A percentile compares a stretch with the other conserved stretches of the same genome.
Evolutionary conservation across 1,284 basidiomycete species (phyloP).

Genomic region (Thelephora terrestris): DNA sequence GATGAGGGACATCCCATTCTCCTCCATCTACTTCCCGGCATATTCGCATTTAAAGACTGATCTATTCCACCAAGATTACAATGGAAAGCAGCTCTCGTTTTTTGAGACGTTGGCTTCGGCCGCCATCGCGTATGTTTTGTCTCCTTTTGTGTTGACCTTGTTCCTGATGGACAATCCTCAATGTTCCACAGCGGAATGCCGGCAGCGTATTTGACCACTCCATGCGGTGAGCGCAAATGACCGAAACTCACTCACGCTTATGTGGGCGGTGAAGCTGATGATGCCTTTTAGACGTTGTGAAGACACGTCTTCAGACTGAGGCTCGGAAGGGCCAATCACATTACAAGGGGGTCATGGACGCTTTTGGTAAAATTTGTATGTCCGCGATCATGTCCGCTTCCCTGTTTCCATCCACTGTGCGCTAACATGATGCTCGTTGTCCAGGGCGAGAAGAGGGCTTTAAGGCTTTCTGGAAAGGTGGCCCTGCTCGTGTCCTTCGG

Average conservation of each 20-base stretch:
- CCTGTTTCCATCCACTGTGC: too few relatives aligned
- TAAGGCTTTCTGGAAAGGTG: slow-evolving; percentile 91
- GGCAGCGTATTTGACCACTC: slow-evolving; percentile 80
- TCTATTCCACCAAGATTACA: slow-evolving; percentile 90
- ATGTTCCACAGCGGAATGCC: slow-evolving; percentile 74
- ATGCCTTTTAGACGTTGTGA: slow-evolving; percentile 76
- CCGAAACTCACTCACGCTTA: neutral
- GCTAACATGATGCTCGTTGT: slow-evolving; percentile 7
- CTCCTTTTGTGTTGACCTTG: neutral
- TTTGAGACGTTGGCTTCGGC: slow-evolving; percentile 83
- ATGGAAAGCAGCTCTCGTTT: slow-evolving; percentile 89
- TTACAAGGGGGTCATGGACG: slow-evolving; percentile 89
- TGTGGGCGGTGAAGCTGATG: slow-evolving; percentile 16
- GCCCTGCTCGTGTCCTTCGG: slow-evolving; percentile 81
- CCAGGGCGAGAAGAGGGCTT: slow-evolving; percentile 81
- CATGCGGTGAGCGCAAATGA: slow-evolving; percentile 48
- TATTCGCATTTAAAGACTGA: slow-evolving; percentile 88
- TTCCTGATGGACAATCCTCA: neutral
- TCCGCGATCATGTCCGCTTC: neutral
- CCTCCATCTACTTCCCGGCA: slow-evolving; percentile 72
- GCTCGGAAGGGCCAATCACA: slow-evolving; percentile 85
- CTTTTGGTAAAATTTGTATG: slow-evolving; percentile 81
- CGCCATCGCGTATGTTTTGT: slow-evolving; percentile 60
- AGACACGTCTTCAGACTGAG: slow-evolving; percentile 98
- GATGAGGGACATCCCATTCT: slow-evolving; percentile 92